phyloP scores from a whole-genome alignment of 192 early-diverging fungal species.

The Gigaspora rosea region DNA sequence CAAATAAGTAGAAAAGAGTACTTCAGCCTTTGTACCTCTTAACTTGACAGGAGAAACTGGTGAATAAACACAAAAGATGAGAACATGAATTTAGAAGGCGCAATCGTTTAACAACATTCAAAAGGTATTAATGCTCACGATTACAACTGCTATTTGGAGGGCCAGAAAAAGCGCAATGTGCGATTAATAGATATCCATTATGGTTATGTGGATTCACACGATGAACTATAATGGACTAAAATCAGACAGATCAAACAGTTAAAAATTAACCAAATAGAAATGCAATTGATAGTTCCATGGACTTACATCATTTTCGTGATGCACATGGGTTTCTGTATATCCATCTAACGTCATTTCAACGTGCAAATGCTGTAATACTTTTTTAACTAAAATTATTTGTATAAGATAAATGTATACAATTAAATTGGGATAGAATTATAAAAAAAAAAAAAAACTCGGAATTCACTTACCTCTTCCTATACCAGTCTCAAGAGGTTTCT shows the following conservation, averaged over 20 bases:
- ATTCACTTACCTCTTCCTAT: constrained; percentile 57
- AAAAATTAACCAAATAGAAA: constrained; percentile 3
- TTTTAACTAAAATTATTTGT: constrained; percentile 53
- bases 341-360: constrained; percentile 80
- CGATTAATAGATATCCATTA: constrained; percentile 90
- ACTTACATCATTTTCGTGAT: constrained; percentile 86
- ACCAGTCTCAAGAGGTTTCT: constrained; percentile 55
- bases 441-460: constrained; percentile 6
- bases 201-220: constrained; percentile 88
- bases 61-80: neutral
- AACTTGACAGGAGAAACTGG: constrained; percentile 61
- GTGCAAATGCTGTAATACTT: constrained; percentile 76
- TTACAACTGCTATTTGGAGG: constrained; percentile 36
- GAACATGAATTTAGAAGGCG: neutral
- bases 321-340: constrained; percentile 91
- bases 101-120: neutral
- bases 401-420: neutral
- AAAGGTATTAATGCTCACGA: neutral
- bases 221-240: constrained; percentile 88
- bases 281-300: neutral
- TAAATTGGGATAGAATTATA: neutral
- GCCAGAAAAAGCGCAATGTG: constrained; percentile 80
- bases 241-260: neutral
- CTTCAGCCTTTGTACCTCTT: constrained; percentile 55
- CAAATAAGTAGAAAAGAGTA: constrained; percentile 61